Base-by-base conservation (phyloP, 2,329 filamentous ascomycete genomes). In the Alternaria triticimaculans region DNA sequence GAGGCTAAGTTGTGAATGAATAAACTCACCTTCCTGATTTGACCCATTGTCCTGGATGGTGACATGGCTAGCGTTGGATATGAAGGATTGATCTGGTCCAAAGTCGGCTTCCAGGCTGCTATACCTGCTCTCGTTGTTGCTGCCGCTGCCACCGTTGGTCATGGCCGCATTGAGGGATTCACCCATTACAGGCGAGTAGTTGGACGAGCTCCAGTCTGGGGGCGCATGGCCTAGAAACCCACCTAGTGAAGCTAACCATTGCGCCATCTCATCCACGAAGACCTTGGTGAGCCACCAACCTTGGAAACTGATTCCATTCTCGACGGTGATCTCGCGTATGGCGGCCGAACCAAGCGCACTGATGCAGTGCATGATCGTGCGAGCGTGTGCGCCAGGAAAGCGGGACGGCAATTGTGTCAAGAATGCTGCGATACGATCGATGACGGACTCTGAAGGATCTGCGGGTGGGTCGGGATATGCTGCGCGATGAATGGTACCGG, bases 201-300 rank as follows among this genome's bases (percentile, higher is more conserved):
- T 66, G 5, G 73, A 62, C 2, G 70, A 64, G 20, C 68, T 72
- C 64, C 70, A 72, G 41, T 72, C 71, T 8, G 73, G 81, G 3
- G 80, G 72, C n/a, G 60, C 67, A 45, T 85, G 84, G 30, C 85
- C 85, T 83, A 97, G 89, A 76, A 97, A 97, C 0, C 95, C 95
- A 55, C 94, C 95, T 72, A 94, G 90, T 73, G 96, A 93, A 0
- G 93, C 93, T 70, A 97, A 85, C 86, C 96, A 97, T 61, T 91
- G 87, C 54, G 94, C 89, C 92, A 97, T 96, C 82, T 98, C 95
- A 75, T 97, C 94, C 56, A 97, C 88, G 86, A 95, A 98, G 62
- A 95, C 94, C 78, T 97, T 97, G 4, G 94, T 94, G 62, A 97
- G 92, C 92, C 92, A 96, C 93, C 93, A 96, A 6, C 92, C 90